These are phyloP conservation scores for Hypoxylon perforatum DNA, from an alignment of 495 filamentous ascomycete genomes.

Conservation along the genomic window DNA sequence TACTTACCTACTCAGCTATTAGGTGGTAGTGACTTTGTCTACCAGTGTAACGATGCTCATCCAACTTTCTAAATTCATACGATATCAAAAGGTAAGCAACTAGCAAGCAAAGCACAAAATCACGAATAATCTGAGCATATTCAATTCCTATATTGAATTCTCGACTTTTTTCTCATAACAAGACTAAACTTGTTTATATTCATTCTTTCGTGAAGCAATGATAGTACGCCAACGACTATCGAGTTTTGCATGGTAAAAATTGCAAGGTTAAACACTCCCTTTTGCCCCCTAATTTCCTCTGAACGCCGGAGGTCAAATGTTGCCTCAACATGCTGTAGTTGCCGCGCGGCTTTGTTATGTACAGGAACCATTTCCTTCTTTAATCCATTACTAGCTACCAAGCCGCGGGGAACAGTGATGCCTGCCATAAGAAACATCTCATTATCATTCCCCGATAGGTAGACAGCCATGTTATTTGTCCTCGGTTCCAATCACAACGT, in stretches of 20 bases:
- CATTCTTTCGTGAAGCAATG: slow-evolving; percentile 33
- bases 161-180: background rate
- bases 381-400: background rate
- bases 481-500: background rate
- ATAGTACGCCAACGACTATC: slow-evolving; percentile 28
- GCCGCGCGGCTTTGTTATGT: slow-evolving; percentile 23
- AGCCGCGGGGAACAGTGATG: background rate
- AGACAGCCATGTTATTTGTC: background rate
- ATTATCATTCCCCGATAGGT: slow-evolving; percentile 15
- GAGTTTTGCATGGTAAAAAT: slow-evolving; percentile 6
- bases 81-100: background rate
- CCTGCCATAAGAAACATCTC: background rate
- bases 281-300: slow-evolving; percentile 13
- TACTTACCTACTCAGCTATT: no score
- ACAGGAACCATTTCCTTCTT: slow-evolving; percentile 16
- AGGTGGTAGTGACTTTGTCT: no score
- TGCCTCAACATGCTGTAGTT: slow-evolving; percentile 38
- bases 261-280: slow-evolving; percentile 16
- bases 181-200: slow-evolving; percentile 9
- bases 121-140: background rate
- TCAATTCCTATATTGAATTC: background rate
- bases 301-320: slow-evolving; percentile 38
- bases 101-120: background rate
- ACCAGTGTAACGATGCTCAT: no score
- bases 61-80: background rate